Percentiles rank a stretch among this genome's conserved stretches.
phyloP scores from a whole-genome alignment of 441 rosid species.

The Hura crepitans region DNA sequence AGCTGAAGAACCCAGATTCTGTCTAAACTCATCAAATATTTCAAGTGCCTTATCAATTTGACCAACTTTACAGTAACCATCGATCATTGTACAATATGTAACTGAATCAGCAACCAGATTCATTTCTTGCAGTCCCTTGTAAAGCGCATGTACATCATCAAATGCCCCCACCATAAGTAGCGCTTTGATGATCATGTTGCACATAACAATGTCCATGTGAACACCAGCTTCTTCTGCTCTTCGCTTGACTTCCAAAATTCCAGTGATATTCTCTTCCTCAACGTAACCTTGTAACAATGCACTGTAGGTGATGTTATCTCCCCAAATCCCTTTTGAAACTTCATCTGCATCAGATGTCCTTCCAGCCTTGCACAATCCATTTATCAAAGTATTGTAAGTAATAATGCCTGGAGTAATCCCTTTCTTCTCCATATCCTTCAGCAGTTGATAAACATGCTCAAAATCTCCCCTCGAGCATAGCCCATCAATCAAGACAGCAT shows the following conservation, averaged over 20 bases:
- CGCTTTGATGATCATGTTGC: slow-evolving; percentile 67
- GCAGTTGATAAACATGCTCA: slow-evolving; percentile 42
- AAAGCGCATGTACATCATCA: slow-evolving; percentile 61
- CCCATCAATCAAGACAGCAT: slow-evolving; percentile 67
- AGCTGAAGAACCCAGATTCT: slow-evolving; percentile 41
- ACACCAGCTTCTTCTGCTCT: slow-evolving; percentile 49
- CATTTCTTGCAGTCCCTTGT: slow-evolving; percentile 53
- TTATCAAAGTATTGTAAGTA: slow-evolving; percentile 58
- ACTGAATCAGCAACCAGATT: slow-evolving; percentile 49
- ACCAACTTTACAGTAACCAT: slow-evolving; percentile 54
- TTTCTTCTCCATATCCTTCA: slow-evolving; percentile 67
- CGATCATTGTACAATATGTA: slow-evolving; percentile 56
- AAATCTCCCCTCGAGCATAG: slow-evolving; percentile 55
- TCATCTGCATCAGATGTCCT: slow-evolving; percentile 63
- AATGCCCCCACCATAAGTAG: slow-evolving; percentile 60
- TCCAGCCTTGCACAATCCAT: slow-evolving; percentile 62
- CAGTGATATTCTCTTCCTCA: slow-evolving; percentile 46
- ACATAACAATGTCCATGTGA: slow-evolving; percentile 59
- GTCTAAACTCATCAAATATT: slow-evolving; percentile 67
- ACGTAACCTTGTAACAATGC: slow-evolving; percentile 61
- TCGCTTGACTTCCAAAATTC: slow-evolving; percentile 47
- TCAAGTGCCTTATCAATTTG: slow-evolving; percentile 68
- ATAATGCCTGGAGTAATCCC: slow-evolving; percentile 52
- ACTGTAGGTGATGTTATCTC: slow-evolving; percentile 56
- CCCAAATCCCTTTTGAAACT: slow-evolving; percentile 51